A percentile compares a stretch with the other conserved stretches of the same genome.
Evolutionary conservation across 1,284 basidiomycete species (phyloP).

Genomic region (Malassezia globosa): DNA sequence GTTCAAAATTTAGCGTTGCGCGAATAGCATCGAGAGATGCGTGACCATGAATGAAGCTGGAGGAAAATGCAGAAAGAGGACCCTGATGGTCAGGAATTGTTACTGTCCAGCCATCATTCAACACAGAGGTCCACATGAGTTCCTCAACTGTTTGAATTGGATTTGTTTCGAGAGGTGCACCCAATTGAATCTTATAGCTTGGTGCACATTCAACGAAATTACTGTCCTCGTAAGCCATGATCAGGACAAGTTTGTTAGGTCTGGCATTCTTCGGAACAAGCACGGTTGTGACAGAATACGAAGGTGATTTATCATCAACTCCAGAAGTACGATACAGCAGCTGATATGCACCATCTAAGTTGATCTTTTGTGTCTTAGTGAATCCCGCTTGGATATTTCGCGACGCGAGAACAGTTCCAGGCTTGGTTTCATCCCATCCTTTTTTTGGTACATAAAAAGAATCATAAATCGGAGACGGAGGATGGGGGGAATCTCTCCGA

Average conservation of each 20-base stretch:
- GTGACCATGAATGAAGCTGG: conserved; percentile 27
- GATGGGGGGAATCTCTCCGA: background rate
- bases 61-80: conserved; percentile 23
- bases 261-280: conserved; percentile 13
- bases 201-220: conserved; percentile 13
- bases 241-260: conserved; percentile 11
- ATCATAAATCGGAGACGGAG: conserved; percentile 7
- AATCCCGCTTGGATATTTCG: conserved; percentile 12
- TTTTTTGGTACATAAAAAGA: conserved; percentile 12
- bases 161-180: conserved; percentile 5
- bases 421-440: conserved; percentile 13
- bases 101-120: conserved; percentile 31
- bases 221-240: conserved; percentile 15
- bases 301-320: background rate
- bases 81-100: conserved; percentile 36
- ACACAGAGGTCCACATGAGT: conserved; percentile 14
- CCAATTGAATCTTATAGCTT: conserved; percentile 16
- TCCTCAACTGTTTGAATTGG: conserved; percentile 14
- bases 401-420: conserved; percentile 8
- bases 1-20: conserved; percentile 24
- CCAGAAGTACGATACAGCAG: conserved; percentile 25
- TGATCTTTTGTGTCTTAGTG: conserved; percentile 19
- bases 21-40: conserved; percentile 29
- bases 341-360: conserved; percentile 24
- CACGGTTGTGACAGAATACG: conserved; percentile 9